Base-by-base conservation (phyloP, 2,329 filamentous ascomycete species). In the Colletotrichum lupini region DNA sequence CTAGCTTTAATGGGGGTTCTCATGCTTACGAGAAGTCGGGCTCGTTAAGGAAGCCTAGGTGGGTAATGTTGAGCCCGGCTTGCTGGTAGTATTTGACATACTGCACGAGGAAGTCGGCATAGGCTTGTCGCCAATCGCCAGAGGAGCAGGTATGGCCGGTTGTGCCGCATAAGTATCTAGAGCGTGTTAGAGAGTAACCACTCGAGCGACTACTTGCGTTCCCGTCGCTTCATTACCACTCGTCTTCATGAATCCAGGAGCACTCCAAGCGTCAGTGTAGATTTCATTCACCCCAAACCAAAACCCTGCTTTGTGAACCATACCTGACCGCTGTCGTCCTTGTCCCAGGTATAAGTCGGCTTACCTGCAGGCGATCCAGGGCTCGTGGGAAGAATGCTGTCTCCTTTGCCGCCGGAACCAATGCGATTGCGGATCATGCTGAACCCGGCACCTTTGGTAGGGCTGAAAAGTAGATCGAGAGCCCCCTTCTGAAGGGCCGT, bases 241-340 rank as follows among this genome's bases (percentile, higher is more conserved):
- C 1, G 84, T 85, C 77, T 87, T 87, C 85, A 87, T 87, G 76
- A 83, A 87, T 0, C 84, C 84, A 1, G 85, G 85, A 0, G 85
- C 85, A 68, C 81, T 83, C 85, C 85, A 87, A 1, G 85, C 85
- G 75, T 87, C 82, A 3, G 82, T 83, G 42, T 85, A 85, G 22
- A 85, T 81, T 0, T 78, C 80, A 68, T 78, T 79, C 22, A 84
- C 81, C 1, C 82, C 82, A 55, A n/a, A n/a, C n/a, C n/a, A n/a
- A n/a, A n/a, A n/a, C n/a, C 88, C 77, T 87, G 81, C 78, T 89
- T 82, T 8, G 85, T 84, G 52, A 90, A 81, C 79, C 83, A 89
- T 16, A 90, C 78, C 80, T 90, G 88, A 7, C 86, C 85, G 14
- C 80, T 79, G 67, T 88, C 85, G 63, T 86, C 83, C 9, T 80